Evolutionary conservation across 805 yeast species (phyloP).

Genomic region (Crinitomyces ghanaensis): DNA sequence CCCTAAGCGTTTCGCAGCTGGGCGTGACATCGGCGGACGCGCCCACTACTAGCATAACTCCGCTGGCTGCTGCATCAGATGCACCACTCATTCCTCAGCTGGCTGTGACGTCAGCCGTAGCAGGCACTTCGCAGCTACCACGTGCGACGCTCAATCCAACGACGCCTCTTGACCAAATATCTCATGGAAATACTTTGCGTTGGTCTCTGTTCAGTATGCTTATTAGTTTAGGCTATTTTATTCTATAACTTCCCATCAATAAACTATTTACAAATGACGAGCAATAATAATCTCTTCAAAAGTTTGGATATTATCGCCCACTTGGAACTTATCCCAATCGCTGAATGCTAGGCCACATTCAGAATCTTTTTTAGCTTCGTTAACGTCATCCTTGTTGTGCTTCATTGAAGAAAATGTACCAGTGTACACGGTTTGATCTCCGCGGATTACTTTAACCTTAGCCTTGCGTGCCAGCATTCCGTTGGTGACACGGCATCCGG

Average conservation of each 20-base stretch:
- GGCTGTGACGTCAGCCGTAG: no score
- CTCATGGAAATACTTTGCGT: no score
- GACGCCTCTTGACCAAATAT: no score
- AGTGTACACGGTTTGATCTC: conserved; percentile 34
- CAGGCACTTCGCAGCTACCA: no score
- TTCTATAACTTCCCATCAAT: not conserved
- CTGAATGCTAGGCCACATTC: conserved; percentile 83
- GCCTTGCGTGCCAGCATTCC: conserved; percentile 59
- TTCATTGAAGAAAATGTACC: conserved; percentile 67
- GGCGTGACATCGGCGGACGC: no score
- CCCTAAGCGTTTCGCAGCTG: no score
- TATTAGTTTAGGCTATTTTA: not conserved
- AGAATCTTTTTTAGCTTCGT: conserved; percentile 67
- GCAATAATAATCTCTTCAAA: conserved; percentile 54
- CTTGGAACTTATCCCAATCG: conserved; percentile 52
- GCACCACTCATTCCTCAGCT: no score
- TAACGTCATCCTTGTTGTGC: conserved; percentile 68
- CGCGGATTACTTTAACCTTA: conserved; percentile 45
- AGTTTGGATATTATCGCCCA: conserved; percentile 66
- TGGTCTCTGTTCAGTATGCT: no score
- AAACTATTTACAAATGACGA: conserved; percentile 29
- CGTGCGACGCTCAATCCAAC: no score
- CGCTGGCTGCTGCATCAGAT: no score
- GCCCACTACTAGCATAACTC: no score
- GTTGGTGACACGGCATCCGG: conserved; percentile 72